Conservation (phyloP, 2,329 filamentous ascomycete species). For the Akanthomyces uredinophilus region DNA sequence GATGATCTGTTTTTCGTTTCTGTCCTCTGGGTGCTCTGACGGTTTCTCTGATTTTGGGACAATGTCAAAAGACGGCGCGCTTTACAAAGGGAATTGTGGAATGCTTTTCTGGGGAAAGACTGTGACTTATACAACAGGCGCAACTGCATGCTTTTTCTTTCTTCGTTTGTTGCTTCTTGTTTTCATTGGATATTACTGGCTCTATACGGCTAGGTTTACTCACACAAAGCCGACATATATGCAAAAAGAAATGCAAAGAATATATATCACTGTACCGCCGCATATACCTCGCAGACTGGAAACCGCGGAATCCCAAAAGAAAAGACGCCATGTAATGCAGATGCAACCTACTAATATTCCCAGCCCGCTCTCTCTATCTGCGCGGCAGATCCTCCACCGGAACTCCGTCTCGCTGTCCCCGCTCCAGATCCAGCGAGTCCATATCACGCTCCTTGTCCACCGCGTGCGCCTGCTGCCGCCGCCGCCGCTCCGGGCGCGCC, state of each 20-base stretch:
- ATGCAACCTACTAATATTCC: neutral
- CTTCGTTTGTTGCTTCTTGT: neutral
- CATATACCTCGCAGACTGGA: too few relatives aligned
- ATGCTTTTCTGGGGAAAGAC: neutral
- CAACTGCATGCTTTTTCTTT: neutral
- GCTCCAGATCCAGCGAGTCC: neutral
- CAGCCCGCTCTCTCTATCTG: neutral
- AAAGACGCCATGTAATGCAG: neutral
- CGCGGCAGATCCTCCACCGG: slow-evolving; percentile 7
- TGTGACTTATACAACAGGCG: slow-evolving; percentile 12
- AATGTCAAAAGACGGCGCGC: neutral
- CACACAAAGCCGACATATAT: neutral
- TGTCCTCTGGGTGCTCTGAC: neutral
- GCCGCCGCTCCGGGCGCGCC: slow-evolving; percentile 25
- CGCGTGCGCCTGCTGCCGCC: neutral
- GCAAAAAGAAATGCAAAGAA: neutral
- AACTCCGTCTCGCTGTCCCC: neutral
- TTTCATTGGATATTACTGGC: neutral
- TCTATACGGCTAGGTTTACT: neutral
- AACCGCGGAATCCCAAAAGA: neutral
- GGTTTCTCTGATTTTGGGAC: neutral
- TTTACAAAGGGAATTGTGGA: neutral
- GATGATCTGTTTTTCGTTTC: neutral
- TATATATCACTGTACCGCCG: neutral
- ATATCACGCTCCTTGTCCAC: neutral